A percentile compares a stretch with the other conserved stretches of the same genome.
These are phyloP conservation scores for Pleoardoris graminearum DNA, from an alignment of 2,329 filamentous ascomycete genomes.

Conservation along the genomic window DNA sequence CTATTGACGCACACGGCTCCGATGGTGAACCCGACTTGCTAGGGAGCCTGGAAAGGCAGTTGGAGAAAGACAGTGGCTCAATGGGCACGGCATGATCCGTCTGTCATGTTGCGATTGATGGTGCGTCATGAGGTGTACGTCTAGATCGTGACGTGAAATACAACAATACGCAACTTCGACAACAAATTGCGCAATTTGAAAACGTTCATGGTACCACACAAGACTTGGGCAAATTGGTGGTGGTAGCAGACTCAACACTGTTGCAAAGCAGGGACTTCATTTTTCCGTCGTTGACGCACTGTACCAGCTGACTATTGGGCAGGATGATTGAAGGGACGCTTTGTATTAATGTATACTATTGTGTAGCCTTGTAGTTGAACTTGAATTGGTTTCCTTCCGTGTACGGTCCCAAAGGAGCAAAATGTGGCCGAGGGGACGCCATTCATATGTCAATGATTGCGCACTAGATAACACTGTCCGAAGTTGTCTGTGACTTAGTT, in stretches of 20 bases:
- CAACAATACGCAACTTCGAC: too few species aligned
- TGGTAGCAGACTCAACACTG: too few species aligned
- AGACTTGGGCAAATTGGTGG: too few species aligned
- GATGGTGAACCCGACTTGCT: constrained; percentile 52
- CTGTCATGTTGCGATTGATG: neutral
- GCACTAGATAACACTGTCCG: too few species aligned
- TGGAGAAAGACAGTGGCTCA: constrained; percentile 39
- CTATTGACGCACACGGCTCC: constrained; percentile 22
- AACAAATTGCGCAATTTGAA: too few species aligned
- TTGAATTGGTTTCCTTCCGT: neutral
- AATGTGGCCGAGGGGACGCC: too few species aligned
- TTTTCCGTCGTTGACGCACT: neutral
- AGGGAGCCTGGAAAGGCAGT: constrained; percentile 53
- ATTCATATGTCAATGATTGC: too few species aligned
- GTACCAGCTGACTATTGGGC: neutral
- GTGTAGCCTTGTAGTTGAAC: neutral
- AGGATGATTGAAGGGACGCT: neutral
- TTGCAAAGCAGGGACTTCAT: neutral
- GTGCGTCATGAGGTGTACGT: neutral
- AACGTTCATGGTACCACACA: too few species aligned
- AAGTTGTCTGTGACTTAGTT: too few species aligned
- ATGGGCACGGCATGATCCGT: constrained; percentile 17
- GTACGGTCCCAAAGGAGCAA: neutral
- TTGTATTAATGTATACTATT: neutral
- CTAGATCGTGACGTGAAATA: neutral